A percentile compares a stretch with the other conserved stretches of the same genome.
Conservation (phyloP, 2,329 filamentous ascomycete species). For the Aspergillus transmontanensis region DNA sequence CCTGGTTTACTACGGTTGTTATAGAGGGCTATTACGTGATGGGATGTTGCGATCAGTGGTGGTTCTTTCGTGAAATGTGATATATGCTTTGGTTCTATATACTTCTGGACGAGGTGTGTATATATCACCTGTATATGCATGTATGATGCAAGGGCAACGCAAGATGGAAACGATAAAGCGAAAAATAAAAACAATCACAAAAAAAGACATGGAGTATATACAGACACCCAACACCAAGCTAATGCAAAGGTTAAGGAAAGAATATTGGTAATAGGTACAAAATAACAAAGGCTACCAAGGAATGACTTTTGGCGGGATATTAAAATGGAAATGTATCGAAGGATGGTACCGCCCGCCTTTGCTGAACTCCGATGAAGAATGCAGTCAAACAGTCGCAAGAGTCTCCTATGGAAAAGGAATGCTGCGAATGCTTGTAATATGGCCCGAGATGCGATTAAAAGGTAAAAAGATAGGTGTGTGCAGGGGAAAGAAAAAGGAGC, state of each 20-base stretch:
- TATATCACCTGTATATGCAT: constrained; percentile 4
- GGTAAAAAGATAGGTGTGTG: neutral
- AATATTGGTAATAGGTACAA: constrained; percentile 7
- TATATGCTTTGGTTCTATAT: neutral
- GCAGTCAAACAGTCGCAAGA: constrained; percentile 1
- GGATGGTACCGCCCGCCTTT: constrained; percentile 3
- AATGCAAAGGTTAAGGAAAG: constrained; percentile 13
- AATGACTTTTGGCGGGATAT: constrained; percentile 13
- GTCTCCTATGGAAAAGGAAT: neutral
- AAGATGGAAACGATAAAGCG: neutral
- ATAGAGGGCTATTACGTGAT: neutral
- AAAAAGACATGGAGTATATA: neutral
- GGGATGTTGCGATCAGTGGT: neutral
- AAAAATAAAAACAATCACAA: neutral
- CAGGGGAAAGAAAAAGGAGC: neutral
- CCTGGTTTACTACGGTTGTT: neutral
- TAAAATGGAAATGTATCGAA: neutral
- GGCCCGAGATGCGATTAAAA: neutral
- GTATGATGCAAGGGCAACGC: constrained; percentile 2
- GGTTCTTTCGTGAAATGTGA: neutral
- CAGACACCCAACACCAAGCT: constrained; percentile 14
- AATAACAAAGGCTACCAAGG: constrained; percentile 1
- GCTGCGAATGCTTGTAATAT: neutral
- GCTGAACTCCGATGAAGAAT: constrained; percentile 5
- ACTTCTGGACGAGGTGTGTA: neutral